Evolutionary conservation across 2,329 filamentous ascomycete species (phyloP).

Genomic region (Stemphylium lycopersici): DNA sequence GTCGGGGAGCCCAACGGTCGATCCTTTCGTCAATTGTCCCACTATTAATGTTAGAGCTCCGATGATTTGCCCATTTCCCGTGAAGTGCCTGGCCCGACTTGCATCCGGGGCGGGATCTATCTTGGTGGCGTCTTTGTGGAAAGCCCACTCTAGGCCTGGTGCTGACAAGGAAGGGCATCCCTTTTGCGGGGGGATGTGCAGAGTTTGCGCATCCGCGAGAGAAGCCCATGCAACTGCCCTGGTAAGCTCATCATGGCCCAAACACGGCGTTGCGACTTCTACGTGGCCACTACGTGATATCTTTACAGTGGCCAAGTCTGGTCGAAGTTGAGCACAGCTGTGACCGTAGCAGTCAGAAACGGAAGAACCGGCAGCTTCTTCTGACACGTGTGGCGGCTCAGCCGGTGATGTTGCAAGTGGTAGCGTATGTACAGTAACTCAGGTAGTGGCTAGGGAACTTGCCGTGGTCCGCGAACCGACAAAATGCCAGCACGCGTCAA

Average conservation of each 20-base stretch:
- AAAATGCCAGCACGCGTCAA: background rate
- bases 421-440: conserved; percentile 1
- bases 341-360: background rate
- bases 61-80: background rate
- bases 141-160: background rate
- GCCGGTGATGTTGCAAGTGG: conserved; percentile 1
- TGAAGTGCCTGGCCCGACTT: conserved; percentile 9
- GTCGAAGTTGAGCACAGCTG: background rate
- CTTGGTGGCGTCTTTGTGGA: background rate
- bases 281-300: background rate
- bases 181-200: conserved; percentile 13
- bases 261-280: background rate
- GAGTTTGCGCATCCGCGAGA: background rate
- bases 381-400: conserved; percentile 5
- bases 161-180: background rate
- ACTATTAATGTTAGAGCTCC: background rate
- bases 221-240: background rate
- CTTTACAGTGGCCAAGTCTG: background rate
- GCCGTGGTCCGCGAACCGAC: background rate
- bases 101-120: conserved; percentile 16
- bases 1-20: conserved; percentile 5
- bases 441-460: conserved; percentile 3
- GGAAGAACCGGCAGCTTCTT: background rate
- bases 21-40: conserved; percentile 8
- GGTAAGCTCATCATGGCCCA: background rate